Evolutionary conservation across 331 rosid species (phyloP).

Genomic region (Quercus phellos): DNA sequence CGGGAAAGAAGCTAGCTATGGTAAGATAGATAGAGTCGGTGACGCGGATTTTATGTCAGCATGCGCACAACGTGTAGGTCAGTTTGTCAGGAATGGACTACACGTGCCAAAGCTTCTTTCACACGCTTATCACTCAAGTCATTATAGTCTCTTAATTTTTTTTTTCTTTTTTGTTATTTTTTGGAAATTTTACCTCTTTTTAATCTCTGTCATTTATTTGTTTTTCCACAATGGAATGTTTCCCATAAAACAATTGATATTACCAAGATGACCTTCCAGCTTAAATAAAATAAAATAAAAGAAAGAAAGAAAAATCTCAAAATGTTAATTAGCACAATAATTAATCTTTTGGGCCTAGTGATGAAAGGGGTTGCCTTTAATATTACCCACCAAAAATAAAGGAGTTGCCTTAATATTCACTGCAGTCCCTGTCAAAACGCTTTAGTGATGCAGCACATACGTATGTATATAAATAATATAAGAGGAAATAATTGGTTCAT

Average conservation of each 20-base stretch:
- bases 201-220: background rate
- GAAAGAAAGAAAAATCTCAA: too few relatives aligned
- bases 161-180: background rate
- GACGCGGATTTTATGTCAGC: constrained; percentile 28
- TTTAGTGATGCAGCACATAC: too few relatives aligned
- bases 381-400: background rate
- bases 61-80: constrained; percentile 2
- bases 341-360: background rate
- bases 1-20: constrained; percentile 6
- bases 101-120: constrained; percentile 47
- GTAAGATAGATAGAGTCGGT: background rate
- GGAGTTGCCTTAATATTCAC: background rate
- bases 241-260: background rate
- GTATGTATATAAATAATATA: too few relatives aligned
- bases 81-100: constrained; percentile 20
- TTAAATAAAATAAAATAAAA: background rate
- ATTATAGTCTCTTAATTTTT: background rate
- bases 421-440: background rate
- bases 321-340: too few relatives aligned
- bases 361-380: background rate
- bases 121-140: background rate
- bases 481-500: background rate
- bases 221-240: background rate
- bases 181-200: background rate
- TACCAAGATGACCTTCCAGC: background rate